Evolutionary conservation across 2,329 filamentous ascomycete species (phyloP).

Genomic region (Raffaelea ambrosiae): DNA sequence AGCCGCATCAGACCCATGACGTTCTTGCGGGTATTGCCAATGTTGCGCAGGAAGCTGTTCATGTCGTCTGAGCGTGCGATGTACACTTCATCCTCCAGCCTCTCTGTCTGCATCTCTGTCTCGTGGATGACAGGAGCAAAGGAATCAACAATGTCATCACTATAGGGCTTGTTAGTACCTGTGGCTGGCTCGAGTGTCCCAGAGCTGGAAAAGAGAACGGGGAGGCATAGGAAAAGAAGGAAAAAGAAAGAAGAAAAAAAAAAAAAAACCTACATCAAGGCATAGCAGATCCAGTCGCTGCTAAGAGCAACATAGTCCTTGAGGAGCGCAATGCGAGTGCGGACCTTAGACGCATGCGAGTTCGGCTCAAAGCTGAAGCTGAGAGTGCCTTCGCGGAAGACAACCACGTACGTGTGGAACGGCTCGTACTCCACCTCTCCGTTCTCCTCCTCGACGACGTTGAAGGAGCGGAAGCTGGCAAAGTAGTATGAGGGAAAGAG

Average conservation of each 20-base stretch:
- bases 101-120: slow-evolving; percentile 81
- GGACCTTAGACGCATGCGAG: slow-evolving; percentile 78
- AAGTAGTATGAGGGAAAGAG: slow-evolving; percentile 98
- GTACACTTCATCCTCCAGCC: slow-evolving; percentile 93
- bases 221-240: slow-evolving; percentile 16
- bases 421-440: slow-evolving; percentile 82
- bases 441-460: slow-evolving; percentile 64
- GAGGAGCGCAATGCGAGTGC: slow-evolving; percentile 82
- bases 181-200: no score
- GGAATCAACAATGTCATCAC: slow-evolving; percentile 90
- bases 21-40: slow-evolving; percentile 87
- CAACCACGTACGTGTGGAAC: slow-evolving; percentile 93
- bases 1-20: slow-evolving; percentile 90
- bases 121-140: slow-evolving; percentile 85
- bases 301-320: slow-evolving; percentile 93
- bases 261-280: slow-evolving; percentile 63
- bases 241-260: neutral
- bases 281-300: slow-evolving; percentile 98
- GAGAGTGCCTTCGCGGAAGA: slow-evolving; percentile 89
- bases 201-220: slow-evolving; percentile 30
- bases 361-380: slow-evolving; percentile 92
- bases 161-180: neutral
- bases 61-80: slow-evolving; percentile 86
- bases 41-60: slow-evolving; percentile 74
- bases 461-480: slow-evolving; percentile 92